These are phyloP conservation scores for Nitzschia sp. DNA, from an alignment of 108 stramenopile genomes.

Conservation along the genomic window DNA sequence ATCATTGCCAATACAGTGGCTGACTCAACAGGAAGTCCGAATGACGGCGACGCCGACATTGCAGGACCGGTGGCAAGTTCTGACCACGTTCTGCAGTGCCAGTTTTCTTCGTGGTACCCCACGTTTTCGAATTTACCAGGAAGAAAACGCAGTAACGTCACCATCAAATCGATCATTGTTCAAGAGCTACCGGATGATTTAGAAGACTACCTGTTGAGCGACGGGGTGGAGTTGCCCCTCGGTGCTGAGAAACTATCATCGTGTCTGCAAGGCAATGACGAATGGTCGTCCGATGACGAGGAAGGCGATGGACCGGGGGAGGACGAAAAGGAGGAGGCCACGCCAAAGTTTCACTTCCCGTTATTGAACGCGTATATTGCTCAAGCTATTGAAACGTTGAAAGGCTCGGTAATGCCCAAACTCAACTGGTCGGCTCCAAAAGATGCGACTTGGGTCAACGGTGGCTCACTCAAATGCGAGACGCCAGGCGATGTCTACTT, in stretches of 20 bases:
- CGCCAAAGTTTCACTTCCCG: conserved; percentile 46
- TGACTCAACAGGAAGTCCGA: background rate
- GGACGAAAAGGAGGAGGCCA: conserved; percentile 35
- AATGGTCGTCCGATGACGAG: conserved; percentile 31
- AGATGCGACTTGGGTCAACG: conserved; percentile 95
- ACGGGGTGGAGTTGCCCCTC: conserved; percentile 81
- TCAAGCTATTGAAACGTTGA: conserved; percentile 51
- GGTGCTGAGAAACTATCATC: conserved; percentile 66
- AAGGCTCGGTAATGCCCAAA: conserved; percentile 77
- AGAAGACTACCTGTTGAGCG: conserved; percentile 71
- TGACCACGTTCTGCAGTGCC: conserved; percentile 35
- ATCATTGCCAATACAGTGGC: background rate
- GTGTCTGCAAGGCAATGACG: conserved; percentile 48
- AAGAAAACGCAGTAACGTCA: conserved; percentile 54
- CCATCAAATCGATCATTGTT: conserved; percentile 64
- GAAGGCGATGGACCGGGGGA: conserved; percentile 28
- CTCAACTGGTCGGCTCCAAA: conserved; percentile 89
- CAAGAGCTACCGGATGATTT: conserved; percentile 65
- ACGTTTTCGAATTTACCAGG: conserved; percentile 32
- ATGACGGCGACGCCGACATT: background rate
- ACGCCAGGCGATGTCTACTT: conserved; percentile 91
- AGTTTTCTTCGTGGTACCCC: conserved; percentile 48
- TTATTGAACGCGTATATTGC: conserved; percentile 46
- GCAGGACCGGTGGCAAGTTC: conserved; percentile 18
- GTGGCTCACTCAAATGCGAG: conserved; percentile 81